A percentile compares a stretch with the other conserved stretches of the same genome.
Evolutionary conservation across 345 rosid genomes (phyloP).

Genomic region (Angophora floribunda): DNA sequence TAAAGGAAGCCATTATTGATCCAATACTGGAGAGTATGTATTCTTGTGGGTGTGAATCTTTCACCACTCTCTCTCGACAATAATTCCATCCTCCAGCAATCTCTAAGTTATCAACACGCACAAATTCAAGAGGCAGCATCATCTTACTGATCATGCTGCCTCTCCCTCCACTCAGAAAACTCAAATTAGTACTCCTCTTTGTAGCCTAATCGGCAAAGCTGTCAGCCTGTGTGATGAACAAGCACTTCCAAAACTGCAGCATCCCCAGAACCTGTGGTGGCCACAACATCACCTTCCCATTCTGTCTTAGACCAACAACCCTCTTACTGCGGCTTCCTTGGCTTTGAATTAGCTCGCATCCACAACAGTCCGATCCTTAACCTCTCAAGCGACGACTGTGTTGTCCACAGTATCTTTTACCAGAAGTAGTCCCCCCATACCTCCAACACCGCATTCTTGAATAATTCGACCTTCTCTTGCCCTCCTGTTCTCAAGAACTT

Average conservation of each 20-base stretch:
- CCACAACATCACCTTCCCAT: constrained; percentile 20
- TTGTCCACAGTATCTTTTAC: constrained; percentile 11
- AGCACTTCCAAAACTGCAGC: constrained; percentile 5
- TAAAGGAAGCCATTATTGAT: too few relatives aligned
- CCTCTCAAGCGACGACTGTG: not conserved
- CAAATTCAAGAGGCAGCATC: not conserved
- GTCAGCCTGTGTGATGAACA: not conserved
- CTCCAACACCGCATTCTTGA: constrained; percentile 6
- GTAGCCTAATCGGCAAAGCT: not conserved
- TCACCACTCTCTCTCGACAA: not conserved
- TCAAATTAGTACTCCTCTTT: not conserved
- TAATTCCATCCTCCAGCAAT: not conserved
- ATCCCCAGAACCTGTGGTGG: constrained; percentile 10
- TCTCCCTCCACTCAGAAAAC: not conserved
- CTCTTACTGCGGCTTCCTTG: constrained; percentile 30
- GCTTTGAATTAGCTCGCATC: constrained; percentile 28
- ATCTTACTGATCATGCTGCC: not conserved
- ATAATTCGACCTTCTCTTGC: not conserved
- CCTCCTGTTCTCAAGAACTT: constrained; percentile 5
- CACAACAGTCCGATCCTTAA: constrained; percentile 10
- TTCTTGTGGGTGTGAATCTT: too few relatives aligned
- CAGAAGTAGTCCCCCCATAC: constrained; percentile 13
- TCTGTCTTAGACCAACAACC: constrained; percentile 7
- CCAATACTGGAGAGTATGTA: too few relatives aligned
- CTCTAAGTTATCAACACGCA: not conserved